phyloP scores from a whole-genome alignment of 345 rosid genomes.

The Turritis glabra region DNA sequence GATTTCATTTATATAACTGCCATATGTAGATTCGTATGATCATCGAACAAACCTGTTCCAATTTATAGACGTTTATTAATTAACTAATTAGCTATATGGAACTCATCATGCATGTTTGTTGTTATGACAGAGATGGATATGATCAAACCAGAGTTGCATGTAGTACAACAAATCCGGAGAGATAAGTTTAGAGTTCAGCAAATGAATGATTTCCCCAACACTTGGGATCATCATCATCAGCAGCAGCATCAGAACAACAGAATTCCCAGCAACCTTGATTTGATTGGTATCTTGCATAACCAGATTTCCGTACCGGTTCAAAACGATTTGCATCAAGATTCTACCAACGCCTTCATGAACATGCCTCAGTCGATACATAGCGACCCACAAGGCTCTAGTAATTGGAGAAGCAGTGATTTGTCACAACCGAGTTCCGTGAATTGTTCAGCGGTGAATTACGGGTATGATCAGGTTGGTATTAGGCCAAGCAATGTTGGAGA shows the following conservation, averaged over 20 bases:
- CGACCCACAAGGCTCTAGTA: background rate
- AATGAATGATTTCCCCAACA: background rate
- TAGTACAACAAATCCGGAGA: background rate
- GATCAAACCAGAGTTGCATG: background rate
- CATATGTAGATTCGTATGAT: background rate
- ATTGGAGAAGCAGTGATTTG: background rate
- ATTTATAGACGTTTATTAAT: background rate
- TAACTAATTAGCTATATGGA: background rate
- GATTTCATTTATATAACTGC: background rate
- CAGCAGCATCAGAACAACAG: background rate
- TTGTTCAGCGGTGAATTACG: background rate
- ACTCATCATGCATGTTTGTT: background rate
- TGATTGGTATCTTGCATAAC: background rate
- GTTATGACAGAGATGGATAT: background rate
- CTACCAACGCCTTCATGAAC: background rate
- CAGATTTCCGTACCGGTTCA: background rate
- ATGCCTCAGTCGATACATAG: background rate
- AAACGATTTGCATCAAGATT: background rate
- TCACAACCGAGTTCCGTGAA: background rate
- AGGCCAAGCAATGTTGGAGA: background rate
- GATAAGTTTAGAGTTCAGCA: slow-evolving; percentile 6
- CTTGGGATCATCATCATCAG: background rate
- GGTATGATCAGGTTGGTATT: background rate
- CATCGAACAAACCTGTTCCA: background rate
- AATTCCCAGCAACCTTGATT: background rate